phyloP scores from a whole-genome alignment of 441 rosid species.

The Macaranga tanarius region DNA sequence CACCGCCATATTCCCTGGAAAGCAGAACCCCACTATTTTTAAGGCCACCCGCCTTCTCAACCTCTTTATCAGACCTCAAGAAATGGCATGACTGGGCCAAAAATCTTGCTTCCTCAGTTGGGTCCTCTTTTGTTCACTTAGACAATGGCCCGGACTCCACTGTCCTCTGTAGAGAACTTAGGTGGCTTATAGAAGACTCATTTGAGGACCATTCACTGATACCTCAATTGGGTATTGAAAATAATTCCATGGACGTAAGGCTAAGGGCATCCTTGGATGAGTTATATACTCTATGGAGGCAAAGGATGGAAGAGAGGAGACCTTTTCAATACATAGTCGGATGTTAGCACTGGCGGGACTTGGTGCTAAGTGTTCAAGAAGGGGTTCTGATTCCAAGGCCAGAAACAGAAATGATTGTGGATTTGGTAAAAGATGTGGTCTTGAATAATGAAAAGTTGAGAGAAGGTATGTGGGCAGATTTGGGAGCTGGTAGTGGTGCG shows the following conservation, averaged over 20 bases:
- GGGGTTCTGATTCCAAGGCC: constrained; percentile 94
- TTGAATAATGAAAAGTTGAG: constrained; percentile 29
- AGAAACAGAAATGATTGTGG: constrained; percentile 75
- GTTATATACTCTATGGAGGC: constrained; percentile 65
- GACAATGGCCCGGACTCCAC: constrained; percentile 71
- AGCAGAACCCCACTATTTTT: constrained; percentile 55
- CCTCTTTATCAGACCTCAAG: constrained; percentile 48
- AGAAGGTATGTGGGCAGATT: constrained; percentile 69
- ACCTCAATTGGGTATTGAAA: constrained; percentile 24
- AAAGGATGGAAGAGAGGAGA: constrained; percentile 77
- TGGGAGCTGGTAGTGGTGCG: constrained; percentile 84
- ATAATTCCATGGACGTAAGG: constrained; percentile 21
- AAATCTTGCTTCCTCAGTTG: constrained; percentile 53
- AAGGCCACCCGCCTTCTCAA: constrained; percentile 42
- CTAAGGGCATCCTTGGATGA: constrained; percentile 52
- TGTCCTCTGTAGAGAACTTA: constrained; percentile 63
- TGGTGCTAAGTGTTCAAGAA: constrained; percentile 81
- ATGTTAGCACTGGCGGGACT: constrained; percentile 89
- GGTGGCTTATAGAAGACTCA: constrained; percentile 84
- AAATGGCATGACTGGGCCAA: constrained; percentile 85
- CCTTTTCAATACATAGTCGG: constrained; percentile 91
- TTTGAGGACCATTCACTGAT: constrained; percentile 38
- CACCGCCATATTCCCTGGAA: constrained; percentile 8
- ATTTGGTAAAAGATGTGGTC: constrained; percentile 53
- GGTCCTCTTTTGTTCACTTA: constrained; percentile 42